Conservation (phyloP, 768 basidiomycete species). For the Tubosaeta sp. region DNA sequence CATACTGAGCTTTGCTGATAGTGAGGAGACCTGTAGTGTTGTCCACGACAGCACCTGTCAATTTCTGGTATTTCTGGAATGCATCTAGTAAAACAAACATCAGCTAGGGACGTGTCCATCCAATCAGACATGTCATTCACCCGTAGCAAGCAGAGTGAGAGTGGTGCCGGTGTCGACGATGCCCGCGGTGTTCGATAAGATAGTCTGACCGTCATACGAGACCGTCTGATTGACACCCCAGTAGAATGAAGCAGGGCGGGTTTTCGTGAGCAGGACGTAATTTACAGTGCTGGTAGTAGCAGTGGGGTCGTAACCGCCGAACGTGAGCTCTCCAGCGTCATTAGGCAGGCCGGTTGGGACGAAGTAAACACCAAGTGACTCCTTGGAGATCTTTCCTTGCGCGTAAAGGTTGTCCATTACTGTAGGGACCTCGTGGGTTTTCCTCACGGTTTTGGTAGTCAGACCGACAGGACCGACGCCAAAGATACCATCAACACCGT, state of each 20-base stretch:
- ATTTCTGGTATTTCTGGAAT: slow-evolving; percentile 9
- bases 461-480: slow-evolving; percentile 32
- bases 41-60: slow-evolving; percentile 12
- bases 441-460: slow-evolving; percentile 22
- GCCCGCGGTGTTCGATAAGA: slow-evolving; percentile 20
- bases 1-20: slow-evolving; percentile 20
- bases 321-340: slow-evolving; percentile 18
- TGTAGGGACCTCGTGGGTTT: slow-evolving; percentile 23
- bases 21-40: slow-evolving; percentile 21
- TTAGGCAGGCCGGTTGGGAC: slow-evolving; percentile 16
- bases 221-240: slow-evolving; percentile 29
- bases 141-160: slow-evolving; percentile 14
- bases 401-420: slow-evolving; percentile 32
- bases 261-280: slow-evolving; percentile 22
- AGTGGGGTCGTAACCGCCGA: slow-evolving; percentile 18
- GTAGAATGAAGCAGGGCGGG: slow-evolving; percentile 17
- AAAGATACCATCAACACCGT: background rate
- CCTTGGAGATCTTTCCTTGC: slow-evolving; percentile 23
- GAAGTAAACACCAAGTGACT: slow-evolving; percentile 31
- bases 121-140: background rate
- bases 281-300: slow-evolving; percentile 11
- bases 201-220: slow-evolving; percentile 13
- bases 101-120: background rate
- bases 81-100: slow-evolving; percentile 9
- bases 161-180: slow-evolving; percentile 31